phyloP scores from a whole-genome alignment of 768 basidiomycete species.

The Pleurotus cornucopiae region DNA sequence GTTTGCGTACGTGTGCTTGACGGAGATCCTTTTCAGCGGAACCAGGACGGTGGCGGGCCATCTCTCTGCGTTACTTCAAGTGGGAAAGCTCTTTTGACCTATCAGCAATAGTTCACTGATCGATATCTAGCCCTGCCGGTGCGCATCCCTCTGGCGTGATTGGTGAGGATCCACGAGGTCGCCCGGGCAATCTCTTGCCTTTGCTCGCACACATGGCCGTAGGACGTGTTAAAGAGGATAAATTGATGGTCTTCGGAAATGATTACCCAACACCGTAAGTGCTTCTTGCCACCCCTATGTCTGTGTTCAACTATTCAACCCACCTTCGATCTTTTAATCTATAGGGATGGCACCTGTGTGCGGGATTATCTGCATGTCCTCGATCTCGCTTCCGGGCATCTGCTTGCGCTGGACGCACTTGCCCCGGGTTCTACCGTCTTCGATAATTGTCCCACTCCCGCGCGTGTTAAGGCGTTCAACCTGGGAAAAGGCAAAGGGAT shows the following conservation, averaged over 20 bases:
- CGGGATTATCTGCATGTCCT: conserved; percentile 92
- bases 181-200: conserved; percentile 92
- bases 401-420: conserved; percentile 79
- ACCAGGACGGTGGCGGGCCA: conserved; percentile 65
- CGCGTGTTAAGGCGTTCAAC: conserved; percentile 91
- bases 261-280: conserved; percentile 88
- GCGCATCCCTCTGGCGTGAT: conserved; percentile 94
- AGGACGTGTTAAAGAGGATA: conserved; percentile 71
- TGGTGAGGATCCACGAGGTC: conserved; percentile 94
- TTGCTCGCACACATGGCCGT: conserved; percentile 92
- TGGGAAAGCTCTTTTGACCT: conserved; percentile 25
- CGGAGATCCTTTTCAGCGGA: conserved; percentile 47
- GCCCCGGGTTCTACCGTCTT: conserved; percentile 58
- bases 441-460: conserved; percentile 43
- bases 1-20: conserved; percentile 10
- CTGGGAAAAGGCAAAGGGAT: conserved; percentile 90
- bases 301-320: background rate
- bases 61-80: conserved; percentile 98
- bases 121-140: conserved; percentile 76
- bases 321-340: conserved; percentile 1
- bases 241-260: conserved; percentile 87
- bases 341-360: conserved; percentile 94
- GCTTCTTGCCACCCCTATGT: conserved; percentile 20
- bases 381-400: conserved; percentile 92
- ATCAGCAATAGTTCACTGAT: background rate